Evolutionary conservation across 306 rosid species (phyloP).

Genomic region (Quercus berberidifolia): DNA sequence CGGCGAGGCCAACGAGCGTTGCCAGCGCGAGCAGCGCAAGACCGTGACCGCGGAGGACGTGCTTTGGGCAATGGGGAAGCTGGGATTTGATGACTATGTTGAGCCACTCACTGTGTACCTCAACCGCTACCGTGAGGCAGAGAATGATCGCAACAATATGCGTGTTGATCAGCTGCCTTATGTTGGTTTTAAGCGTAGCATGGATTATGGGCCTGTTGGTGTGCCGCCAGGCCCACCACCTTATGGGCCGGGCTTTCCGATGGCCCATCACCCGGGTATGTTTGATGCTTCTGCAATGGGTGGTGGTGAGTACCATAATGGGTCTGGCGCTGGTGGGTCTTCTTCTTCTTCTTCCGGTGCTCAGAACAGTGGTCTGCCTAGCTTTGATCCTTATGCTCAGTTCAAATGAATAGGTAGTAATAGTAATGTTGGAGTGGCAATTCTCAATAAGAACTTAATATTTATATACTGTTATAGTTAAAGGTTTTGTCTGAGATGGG

Average conservation of each 20-base stretch:
- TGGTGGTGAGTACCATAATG: conserved; percentile 6
- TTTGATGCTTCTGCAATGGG: conserved; percentile 17
- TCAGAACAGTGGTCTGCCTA: not conserved
- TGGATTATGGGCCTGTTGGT: conserved; percentile 13
- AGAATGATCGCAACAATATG: conserved; percentile 19
- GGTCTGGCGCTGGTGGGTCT: conserved; percentile 6
- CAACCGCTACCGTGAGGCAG: conserved; percentile 46
- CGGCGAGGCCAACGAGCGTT: conserved; percentile 65
- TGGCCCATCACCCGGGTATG: conserved; percentile 12
- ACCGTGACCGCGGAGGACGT: conserved; percentile 50
- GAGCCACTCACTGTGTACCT: conserved; percentile 47
- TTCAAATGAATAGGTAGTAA: not conserved
- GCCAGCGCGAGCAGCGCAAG: conserved; percentile 51
- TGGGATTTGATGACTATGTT: conserved; percentile 49
- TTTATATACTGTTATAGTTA: not conserved
- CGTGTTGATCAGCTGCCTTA: conserved; percentile 7
- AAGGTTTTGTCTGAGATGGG: not conserved
- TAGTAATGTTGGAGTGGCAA: not conserved
- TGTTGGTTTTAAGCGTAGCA: conserved; percentile 13
- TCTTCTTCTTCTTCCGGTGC: not conserved
- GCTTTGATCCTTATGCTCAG: conserved; percentile 23
- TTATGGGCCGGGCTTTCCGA: conserved; percentile 22
- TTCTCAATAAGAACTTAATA: not conserved
- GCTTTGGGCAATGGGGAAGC: conserved; percentile 42
- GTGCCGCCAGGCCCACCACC: not conserved